These are phyloP conservation scores for Umbelopsis ramanniana DNA, from an alignment of 192 early-diverging fungal species.

Conservation along the genomic window DNA sequence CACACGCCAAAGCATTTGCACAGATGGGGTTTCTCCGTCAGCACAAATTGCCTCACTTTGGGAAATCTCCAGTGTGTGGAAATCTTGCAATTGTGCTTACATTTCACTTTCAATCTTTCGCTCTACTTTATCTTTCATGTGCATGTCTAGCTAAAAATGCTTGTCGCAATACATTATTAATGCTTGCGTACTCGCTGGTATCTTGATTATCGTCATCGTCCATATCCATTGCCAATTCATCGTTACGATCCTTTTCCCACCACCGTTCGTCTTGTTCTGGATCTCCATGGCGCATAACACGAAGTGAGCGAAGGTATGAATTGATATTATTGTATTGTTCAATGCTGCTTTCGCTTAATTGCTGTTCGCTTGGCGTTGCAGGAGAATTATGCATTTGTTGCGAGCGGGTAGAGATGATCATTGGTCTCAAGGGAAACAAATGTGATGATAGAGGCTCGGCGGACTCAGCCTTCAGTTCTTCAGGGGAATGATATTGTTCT, in stretches of 20 bases:
- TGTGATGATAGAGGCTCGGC: background rate
- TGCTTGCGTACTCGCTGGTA: background rate
- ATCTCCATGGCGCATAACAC: conserved; percentile 28
- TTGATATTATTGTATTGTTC: conserved; percentile 32
- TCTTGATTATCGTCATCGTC: background rate
- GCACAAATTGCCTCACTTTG: conserved; percentile 1
- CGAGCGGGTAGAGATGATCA: conserved; percentile 2
- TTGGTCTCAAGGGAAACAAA: background rate
- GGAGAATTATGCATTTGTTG: background rate
- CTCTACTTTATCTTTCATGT: background rate
- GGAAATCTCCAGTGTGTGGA: background rate
- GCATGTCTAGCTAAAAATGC: conserved; percentile 30
- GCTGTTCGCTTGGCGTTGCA: background rate
- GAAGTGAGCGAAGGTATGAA: conserved; percentile 25
- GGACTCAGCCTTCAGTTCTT: background rate
- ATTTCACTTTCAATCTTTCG: background rate
- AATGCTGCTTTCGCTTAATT: background rate
- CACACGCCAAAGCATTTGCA: background rate
- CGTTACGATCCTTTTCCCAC: conserved; percentile 20
- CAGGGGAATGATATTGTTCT: background rate
- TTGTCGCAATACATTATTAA: conserved; percentile 33
- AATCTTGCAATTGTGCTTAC: too few species aligned
- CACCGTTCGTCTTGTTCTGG: conserved; percentile 29
- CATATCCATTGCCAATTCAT: conserved; percentile 3
- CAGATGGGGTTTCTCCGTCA: background rate